These are phyloP conservation scores for Pugionium dolabratum DNA, from an alignment of 345 rosid species.

Conservation along the genomic window DNA sequence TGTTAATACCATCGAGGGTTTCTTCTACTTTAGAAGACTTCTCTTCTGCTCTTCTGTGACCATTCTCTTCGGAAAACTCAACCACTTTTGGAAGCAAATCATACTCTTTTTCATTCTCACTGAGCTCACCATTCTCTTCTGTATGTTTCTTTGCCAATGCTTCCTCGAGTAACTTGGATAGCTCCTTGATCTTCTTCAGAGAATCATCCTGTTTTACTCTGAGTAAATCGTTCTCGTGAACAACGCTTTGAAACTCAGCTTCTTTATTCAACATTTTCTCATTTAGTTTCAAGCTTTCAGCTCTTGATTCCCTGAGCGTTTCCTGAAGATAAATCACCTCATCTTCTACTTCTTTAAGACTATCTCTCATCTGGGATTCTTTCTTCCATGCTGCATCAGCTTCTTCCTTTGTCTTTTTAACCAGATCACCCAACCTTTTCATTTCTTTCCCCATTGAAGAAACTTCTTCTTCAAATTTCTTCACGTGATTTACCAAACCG, in stretches of 20 bases:
- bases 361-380: constrained; percentile 66
- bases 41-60: constrained; percentile 63
- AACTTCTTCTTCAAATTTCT: constrained; percentile 69
- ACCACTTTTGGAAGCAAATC: constrained; percentile 87
- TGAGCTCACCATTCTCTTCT: constrained; percentile 68
- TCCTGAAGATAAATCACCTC: constrained; percentile 78
- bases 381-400: constrained; percentile 65
- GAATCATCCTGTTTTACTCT: constrained; percentile 56
- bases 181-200: constrained; percentile 61
- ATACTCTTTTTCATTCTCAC: constrained; percentile 86
- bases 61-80: constrained; percentile 82
- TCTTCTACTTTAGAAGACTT: constrained; percentile 35
- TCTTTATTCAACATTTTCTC: constrained; percentile 74
- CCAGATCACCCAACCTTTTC: constrained; percentile 60
- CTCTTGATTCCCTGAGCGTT: constrained; percentile 60
- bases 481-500: constrained; percentile 55
- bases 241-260: constrained; percentile 64
- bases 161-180: constrained; percentile 81
- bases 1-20: constrained; percentile 3
- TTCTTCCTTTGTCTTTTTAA: constrained; percentile 70
- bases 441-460: constrained; percentile 66
- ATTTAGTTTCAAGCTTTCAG: constrained; percentile 65
- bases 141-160: constrained; percentile 51
- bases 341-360: constrained; percentile 77
- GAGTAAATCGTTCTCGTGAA: constrained; percentile 74